Evolutionary conservation across 2,329 filamentous ascomycete genomes (phyloP).

Genomic region (Trichothecium sympodiale): DNA sequence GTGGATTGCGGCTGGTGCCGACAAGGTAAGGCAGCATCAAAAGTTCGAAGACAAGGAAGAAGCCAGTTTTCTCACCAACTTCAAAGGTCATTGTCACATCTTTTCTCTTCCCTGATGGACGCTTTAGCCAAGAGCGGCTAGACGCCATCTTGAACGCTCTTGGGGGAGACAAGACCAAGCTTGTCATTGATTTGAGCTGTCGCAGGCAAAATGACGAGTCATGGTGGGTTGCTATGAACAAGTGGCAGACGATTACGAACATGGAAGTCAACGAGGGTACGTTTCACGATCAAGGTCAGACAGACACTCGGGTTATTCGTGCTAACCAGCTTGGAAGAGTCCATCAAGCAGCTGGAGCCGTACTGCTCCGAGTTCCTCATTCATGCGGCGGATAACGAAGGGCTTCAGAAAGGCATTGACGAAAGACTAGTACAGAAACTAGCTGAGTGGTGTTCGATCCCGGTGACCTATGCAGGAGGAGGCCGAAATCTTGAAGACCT

Average conservation of each 20-base stretch:
- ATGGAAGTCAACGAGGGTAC: constrained; percentile 84
- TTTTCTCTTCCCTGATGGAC: constrained; percentile 76
- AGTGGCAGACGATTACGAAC: constrained; percentile 96
- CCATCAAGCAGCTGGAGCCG: constrained; percentile 70
- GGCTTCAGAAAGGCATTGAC: constrained; percentile 83
- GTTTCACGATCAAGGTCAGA: no score
- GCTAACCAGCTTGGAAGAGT: no score
- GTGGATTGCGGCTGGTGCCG: constrained; percentile 83
- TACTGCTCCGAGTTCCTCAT: constrained; percentile 96
- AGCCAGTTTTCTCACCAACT: constrained; percentile 3
- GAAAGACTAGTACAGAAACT: constrained; percentile 68
- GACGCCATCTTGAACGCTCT: constrained; percentile 63
- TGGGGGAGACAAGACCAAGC: constrained; percentile 61
- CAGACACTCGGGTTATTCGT: no score
- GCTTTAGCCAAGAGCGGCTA: constrained; percentile 68
- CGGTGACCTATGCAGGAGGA: constrained; percentile 95
- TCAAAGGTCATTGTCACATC: constrained; percentile 90
- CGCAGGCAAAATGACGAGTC: constrained; percentile 56
- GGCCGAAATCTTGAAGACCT: constrained; percentile 73
- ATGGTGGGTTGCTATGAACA: constrained; percentile 98
- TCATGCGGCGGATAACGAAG: constrained; percentile 94
- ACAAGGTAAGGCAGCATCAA: constrained; percentile 53
- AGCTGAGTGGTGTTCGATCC: constrained; percentile 78
- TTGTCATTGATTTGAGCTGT: constrained; percentile 94
- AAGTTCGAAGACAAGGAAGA: background rate